A percentile compares a stretch with the other conserved stretches of the same genome.
These are phyloP conservation scores for Lodderomyces elongisporus DNA, from an alignment of 1,139 yeast species.

Conservation along the genomic window DNA sequence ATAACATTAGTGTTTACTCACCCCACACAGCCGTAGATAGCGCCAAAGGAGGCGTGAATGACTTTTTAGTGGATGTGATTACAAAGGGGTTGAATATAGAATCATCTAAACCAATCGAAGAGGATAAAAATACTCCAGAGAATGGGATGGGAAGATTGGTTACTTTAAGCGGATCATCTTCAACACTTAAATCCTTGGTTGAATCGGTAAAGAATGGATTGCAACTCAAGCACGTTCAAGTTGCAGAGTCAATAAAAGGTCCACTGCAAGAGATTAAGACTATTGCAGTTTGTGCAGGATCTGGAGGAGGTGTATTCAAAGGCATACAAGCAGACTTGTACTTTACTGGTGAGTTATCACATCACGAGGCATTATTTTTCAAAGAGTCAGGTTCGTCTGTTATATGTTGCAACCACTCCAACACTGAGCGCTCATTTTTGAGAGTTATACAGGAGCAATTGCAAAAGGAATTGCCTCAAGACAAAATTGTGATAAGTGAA, in stretches of 20 bases:
- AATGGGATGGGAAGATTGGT: slow-evolving; percentile 86
- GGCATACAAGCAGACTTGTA: slow-evolving; percentile 70
- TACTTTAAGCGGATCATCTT: slow-evolving; percentile 35
- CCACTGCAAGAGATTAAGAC: slow-evolving; percentile 25
- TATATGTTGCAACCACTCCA: slow-evolving; percentile 79
- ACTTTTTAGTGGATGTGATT: slow-evolving; percentile 73
- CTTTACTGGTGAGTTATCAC: slow-evolving; percentile 90
- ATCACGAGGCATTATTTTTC: slow-evolving; percentile 76
- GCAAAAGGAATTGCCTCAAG: slow-evolving; percentile 38
- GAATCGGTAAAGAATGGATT: slow-evolving; percentile 51
- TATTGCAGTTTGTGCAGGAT: slow-evolving; percentile 94
- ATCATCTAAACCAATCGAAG: slow-evolving; percentile 25
- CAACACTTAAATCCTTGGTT: slow-evolving; percentile 44
- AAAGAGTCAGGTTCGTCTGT: slow-evolving; percentile 73
- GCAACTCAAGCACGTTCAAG: slow-evolving; percentile 54
- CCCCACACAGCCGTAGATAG: slow-evolving; percentile 98
- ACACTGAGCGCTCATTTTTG: slow-evolving; percentile 87
- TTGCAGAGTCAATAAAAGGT: slow-evolving; percentile 44
- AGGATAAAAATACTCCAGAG: slow-evolving; percentile 27
- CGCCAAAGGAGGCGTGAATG: slow-evolving; percentile 87
- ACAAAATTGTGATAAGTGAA: slow-evolving; percentile 43
- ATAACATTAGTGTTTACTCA: slow-evolving; percentile 80
- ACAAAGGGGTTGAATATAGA: slow-evolving; percentile 20
- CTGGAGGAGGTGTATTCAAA: slow-evolving; percentile 70
- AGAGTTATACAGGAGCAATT: slow-evolving; percentile 46